Evolutionary conservation across 306 rosid species (phyloP).

Genomic region (Gynostemma pentaphyllum): DNA sequence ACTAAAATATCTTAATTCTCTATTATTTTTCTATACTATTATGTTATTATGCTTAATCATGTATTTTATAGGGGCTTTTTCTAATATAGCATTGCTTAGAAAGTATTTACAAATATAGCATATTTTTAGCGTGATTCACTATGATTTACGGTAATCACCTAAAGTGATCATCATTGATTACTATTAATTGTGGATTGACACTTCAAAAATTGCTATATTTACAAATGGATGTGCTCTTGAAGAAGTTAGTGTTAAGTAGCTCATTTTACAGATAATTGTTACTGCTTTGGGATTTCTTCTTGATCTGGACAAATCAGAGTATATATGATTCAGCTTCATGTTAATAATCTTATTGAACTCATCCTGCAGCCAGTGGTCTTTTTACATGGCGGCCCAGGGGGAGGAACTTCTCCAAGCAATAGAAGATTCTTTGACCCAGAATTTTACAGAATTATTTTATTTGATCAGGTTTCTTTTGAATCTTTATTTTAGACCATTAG

Average conservation of each 20-base stretch:
- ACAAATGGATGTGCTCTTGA: not conserved
- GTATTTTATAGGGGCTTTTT: too few species aligned
- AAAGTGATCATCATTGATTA: too few species aligned
- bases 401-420: slow-evolving; percentile 81
- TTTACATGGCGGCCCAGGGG: slow-evolving; percentile 98
- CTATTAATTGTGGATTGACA: too few species aligned
- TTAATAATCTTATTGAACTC: not conserved
- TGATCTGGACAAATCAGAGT: not conserved
- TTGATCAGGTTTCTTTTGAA: slow-evolving; percentile 68
- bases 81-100: too few species aligned
- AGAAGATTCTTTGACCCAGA: slow-evolving; percentile 78
- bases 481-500: not conserved
- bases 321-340: not conserved
- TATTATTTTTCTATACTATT: too few species aligned
- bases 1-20: too few species aligned
- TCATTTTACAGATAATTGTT: not conserved
- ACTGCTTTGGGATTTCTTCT: not conserved
- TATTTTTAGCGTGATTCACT: too few species aligned
- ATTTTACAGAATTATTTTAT: slow-evolving; percentile 59
- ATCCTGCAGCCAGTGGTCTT: slow-evolving; percentile 69
- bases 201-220: too few species aligned
- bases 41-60: not conserved
- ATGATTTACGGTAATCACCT: too few species aligned
- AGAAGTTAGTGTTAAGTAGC: not conserved
- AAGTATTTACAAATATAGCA: too few species aligned